A percentile compares a stretch with the other conserved stretches of the same genome.
phyloP scores from a whole-genome alignment of 768 basidiomycete genomes.

The Boletus rufocinnamomeus region DNA sequence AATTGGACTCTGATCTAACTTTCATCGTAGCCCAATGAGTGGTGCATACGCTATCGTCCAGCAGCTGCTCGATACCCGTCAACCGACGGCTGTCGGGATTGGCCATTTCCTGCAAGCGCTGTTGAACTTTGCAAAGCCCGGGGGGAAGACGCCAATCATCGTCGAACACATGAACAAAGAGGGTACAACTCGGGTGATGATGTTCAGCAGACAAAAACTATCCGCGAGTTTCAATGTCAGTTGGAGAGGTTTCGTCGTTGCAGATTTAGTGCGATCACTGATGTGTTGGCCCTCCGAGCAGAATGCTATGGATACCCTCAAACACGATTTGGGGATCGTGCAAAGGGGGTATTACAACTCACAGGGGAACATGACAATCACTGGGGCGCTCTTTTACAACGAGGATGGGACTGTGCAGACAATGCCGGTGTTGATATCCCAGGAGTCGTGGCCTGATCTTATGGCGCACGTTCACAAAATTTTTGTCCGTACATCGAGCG shows the following conservation, averaged over 20 bases:
- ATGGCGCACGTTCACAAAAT: constrained; percentile 9
- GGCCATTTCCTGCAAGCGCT: constrained; percentile 55
- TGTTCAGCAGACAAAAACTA: constrained; percentile 13
- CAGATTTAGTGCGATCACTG: neutral
- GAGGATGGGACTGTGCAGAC: constrained; percentile 1
- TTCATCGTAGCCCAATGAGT: constrained; percentile 5
- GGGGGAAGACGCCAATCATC: neutral
- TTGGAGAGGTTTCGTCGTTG: neutral
- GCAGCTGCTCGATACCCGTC: constrained; percentile 1
- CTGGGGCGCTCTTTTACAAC: constrained; percentile 12
- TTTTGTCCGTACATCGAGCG: neutral
- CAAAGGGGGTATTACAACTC: neutral
- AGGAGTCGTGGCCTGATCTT: constrained; percentile 13
- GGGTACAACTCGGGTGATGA: constrained; percentile 5
- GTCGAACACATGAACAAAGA: constrained; percentile 7
- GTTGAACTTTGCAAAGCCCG: constrained; percentile 15
- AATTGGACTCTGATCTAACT: neutral
- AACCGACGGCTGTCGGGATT: constrained; percentile 37
- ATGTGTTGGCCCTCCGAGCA: neutral
- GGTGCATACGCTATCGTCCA: constrained; percentile 8
- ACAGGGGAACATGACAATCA: neutral
- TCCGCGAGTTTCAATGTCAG: neutral
- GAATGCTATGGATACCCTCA: constrained; percentile 1
- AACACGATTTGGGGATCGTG: neutral
- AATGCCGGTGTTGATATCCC: neutral